Evolutionary conservation across 768 basidiomycete genomes (phyloP).

Genomic region (Sarcodon sp.): DNA sequence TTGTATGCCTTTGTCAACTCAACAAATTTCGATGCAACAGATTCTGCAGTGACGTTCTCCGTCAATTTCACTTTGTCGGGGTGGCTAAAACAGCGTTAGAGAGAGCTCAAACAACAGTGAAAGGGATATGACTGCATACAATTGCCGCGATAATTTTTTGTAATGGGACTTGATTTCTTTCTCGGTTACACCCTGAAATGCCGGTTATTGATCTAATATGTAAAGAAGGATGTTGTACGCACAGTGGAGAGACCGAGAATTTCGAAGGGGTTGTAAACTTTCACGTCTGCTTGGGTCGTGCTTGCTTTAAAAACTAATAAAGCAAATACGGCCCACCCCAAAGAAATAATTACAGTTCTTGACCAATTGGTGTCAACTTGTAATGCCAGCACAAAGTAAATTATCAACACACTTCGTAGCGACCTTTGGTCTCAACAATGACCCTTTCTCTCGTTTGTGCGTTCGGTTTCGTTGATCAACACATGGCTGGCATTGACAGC

Average conservation of each 20-base stretch:
- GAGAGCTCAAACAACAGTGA: too few species aligned
- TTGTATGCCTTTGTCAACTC: constrained; percentile 97
- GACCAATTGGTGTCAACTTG: constrained; percentile 3
- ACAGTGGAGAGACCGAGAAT: constrained; percentile 74
- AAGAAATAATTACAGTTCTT: constrained; percentile 46
- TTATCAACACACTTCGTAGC: constrained; percentile 33
- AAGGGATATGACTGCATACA: constrained; percentile 31
- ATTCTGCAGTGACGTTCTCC: constrained; percentile 75
- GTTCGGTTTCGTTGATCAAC: constrained; percentile 36
- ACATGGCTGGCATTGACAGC: constrained; percentile 56
- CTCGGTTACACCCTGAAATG: constrained; percentile 46
- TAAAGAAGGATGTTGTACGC: constrained; percentile 13
- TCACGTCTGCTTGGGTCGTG: constrained; percentile 42
- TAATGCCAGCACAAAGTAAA: constrained; percentile 1
- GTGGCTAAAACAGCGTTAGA: constrained; percentile 40
- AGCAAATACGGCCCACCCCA: constrained; percentile 67
- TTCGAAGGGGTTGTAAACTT: constrained; percentile 87
- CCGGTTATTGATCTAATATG: not conserved
- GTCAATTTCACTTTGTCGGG: constrained; percentile 90
- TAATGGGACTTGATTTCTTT: constrained; percentile 95
- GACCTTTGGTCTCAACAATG: constrained; percentile 33
- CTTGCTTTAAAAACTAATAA: constrained; percentile 57
- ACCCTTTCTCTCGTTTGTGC: constrained; percentile 28
- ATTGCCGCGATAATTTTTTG: constrained; percentile 81
- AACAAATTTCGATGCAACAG: constrained; percentile 79